Percentiles rank a stretch among this genome's conserved stretches.
phyloP scores from a whole-genome alignment of 805 yeast species.

The Yamadazyma laniorum region DNA sequence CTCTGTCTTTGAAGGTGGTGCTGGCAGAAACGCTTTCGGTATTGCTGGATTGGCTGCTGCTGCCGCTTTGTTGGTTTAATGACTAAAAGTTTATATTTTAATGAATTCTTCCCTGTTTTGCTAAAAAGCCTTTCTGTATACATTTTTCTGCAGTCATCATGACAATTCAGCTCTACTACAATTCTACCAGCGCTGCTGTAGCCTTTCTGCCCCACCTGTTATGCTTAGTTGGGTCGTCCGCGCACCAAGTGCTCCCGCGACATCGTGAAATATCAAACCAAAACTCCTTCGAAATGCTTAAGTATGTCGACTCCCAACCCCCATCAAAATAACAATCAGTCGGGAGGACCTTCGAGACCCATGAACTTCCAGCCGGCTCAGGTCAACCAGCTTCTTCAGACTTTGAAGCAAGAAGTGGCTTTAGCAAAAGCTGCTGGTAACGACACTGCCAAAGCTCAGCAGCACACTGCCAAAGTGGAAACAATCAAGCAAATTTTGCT shows the following conservation, averaged over 20 bases:
- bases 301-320: constrained; percentile 6
- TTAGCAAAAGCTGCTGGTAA: constrained; percentile 63
- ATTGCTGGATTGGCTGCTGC: constrained; percentile 7
- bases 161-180: too few relatives aligned
- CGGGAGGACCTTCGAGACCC: neutral
- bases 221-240: too few relatives aligned
- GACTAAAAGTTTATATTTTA: constrained; percentile 1
- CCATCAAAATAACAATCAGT: neutral
- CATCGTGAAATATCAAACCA: too few relatives aligned
- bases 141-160: too few relatives aligned
- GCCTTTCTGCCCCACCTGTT: too few relatives aligned
- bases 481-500: constrained; percentile 59
- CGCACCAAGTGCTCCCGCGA: too few relatives aligned
- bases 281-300: too few relatives aligned
- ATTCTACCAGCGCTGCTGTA: too few relatives aligned
- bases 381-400: constrained; percentile 58
- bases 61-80: constrained; percentile 6
- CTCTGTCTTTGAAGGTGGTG: constrained; percentile 6
- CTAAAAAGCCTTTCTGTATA: too few relatives aligned
- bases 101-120: too few relatives aligned
- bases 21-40: constrained; percentile 6
- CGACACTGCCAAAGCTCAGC: constrained; percentile 59
- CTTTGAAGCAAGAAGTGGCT: constrained; percentile 56
- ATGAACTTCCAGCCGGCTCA: constrained; percentile 45
- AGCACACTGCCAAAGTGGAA: constrained; percentile 61